Percentiles rank a stretch among this genome's conserved stretches.
Evolutionary conservation across 176 grass and related monocot genomes (phyloP).

Genomic region (Aechmea fasciata): DNA sequence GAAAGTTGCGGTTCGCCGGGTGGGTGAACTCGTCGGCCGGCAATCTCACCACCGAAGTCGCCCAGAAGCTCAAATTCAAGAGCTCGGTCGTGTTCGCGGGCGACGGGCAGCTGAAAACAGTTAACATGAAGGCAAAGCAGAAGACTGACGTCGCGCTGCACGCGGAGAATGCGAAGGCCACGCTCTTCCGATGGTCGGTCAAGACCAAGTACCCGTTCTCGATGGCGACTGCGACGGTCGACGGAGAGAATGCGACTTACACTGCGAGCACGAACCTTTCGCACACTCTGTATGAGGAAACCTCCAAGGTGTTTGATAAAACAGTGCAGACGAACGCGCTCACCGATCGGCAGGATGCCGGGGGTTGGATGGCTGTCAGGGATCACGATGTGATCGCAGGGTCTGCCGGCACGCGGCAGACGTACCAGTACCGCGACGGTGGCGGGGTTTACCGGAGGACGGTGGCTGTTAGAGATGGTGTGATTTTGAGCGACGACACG

Average conservation of each 20-base stretch:
- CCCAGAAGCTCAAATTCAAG: slow-evolving; percentile 35
- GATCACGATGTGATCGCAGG: slow-evolving; percentile 65
- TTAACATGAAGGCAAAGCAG: slow-evolving; percentile 39
- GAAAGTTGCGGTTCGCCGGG: slow-evolving; percentile 37
- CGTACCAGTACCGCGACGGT: slow-evolving; percentile 47
- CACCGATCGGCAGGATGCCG: slow-evolving; percentile 47
- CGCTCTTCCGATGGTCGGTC: slow-evolving; percentile 23
- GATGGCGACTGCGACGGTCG: slow-evolving; percentile 29
- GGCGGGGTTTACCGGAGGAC: slow-evolving; percentile 19
- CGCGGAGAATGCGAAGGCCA: slow-evolving; percentile 17
- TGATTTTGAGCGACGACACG: slow-evolving; percentile 55
- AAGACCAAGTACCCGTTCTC: slow-evolving; percentile 48
- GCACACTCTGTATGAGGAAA: slow-evolving; percentile 41
- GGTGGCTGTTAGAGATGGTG: slow-evolving; percentile 43
- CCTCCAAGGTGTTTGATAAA: slow-evolving; percentile 1
- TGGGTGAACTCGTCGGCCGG: slow-evolving; percentile 79
- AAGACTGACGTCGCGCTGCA: slow-evolving; percentile 29
- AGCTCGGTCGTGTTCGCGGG: slow-evolving; percentile 47
- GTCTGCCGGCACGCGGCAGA: slow-evolving; percentile 37
- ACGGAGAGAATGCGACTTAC: slow-evolving; percentile 40
- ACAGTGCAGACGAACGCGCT: slow-evolving; percentile 9
- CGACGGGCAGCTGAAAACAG: slow-evolving; percentile 47
- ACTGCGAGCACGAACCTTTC: slow-evolving; percentile 40
- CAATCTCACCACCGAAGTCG: slow-evolving; percentile 78
- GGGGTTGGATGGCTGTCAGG: slow-evolving; percentile 63